Evolutionary conservation across 306 rosid species (phyloP).

Genomic region (Datisca glomerata): DNA sequence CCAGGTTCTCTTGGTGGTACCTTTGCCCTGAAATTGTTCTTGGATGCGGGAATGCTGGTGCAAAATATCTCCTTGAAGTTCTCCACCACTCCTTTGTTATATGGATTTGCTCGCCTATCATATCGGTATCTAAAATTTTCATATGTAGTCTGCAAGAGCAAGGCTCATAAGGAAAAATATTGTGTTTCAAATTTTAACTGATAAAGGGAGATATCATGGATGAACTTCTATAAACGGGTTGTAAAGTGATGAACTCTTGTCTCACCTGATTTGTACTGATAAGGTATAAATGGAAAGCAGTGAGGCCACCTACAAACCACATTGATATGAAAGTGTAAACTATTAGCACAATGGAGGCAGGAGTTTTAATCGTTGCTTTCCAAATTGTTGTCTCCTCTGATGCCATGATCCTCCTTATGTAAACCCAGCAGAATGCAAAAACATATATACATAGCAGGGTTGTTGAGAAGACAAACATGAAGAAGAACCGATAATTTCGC

Average conservation of each 20-base stretch:
- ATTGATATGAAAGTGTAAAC: slow-evolving; percentile 85
- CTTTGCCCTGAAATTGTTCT: slow-evolving; percentile 69
- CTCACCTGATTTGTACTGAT: slow-evolving; percentile 92
- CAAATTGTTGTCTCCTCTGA: slow-evolving; percentile 60
- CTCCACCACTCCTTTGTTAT: slow-evolving; percentile 53
- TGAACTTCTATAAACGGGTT: slow-evolving; percentile 3
- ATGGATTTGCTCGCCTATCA: slow-evolving; percentile 75
- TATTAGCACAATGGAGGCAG: slow-evolving; percentile 85
- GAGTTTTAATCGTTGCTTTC: slow-evolving; percentile 93
- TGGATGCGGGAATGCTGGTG: slow-evolving; percentile 50
- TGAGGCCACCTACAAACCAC: slow-evolving; percentile 99
- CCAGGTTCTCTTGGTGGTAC: slow-evolving; percentile 74
- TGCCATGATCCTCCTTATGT: slow-evolving; percentile 64
- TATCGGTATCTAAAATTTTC: slow-evolving; percentile 92
- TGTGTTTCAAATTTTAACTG: not conserved
- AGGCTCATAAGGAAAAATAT: slow-evolving; percentile 4
- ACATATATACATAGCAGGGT: slow-evolving; percentile 90
- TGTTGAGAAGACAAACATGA: slow-evolving; percentile 95
- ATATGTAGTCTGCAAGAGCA: slow-evolving; percentile 69
- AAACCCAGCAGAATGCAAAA: slow-evolving; percentile 93
- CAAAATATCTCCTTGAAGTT: slow-evolving; percentile 87
- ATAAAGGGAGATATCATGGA: slow-evolving; percentile 4
- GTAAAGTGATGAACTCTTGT: not conserved
- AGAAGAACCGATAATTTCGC: slow-evolving; percentile 98
- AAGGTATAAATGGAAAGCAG: slow-evolving; percentile 96